Base-by-base conservation (phyloP, 805 yeast species). In the Ogataea saltuana region DNA sequence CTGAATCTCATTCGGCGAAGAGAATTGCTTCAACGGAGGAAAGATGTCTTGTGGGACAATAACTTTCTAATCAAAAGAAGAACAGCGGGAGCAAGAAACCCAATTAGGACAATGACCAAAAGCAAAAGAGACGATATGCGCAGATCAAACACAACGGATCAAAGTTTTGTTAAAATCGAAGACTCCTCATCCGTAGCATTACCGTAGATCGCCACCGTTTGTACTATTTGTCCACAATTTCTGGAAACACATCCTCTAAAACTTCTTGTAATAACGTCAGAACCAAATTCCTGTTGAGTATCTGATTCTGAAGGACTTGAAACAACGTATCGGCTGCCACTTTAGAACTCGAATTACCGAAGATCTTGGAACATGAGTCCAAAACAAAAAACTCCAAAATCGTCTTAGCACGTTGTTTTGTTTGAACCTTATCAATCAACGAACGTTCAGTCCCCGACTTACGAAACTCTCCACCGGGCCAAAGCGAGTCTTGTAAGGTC, bases 241-340 rank as follows among this genome's bases (percentile, higher is more conserved):
- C 69, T 1, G 71, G 69, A 44, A 77, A 76, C 1, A 80, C 23
- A 26, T 72, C 81, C 15, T 63, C 69, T 1, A 85, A 29, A 0
- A 81, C 31, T 34, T 75, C 73, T 46, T 89, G 95, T 13, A 85
- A 50, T 0, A 86, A 30, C 34, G 75, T 74, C 41, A 78, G 73
- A 0, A 83, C 55, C 42, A 90, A 60, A 54, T 85, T 87, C 17
- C 78, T 71, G 59, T 85, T 85, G 45, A 90, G 64, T 19, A 72
- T 70, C 45, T 81, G 85, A 54, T 87, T 86, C 59, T 90, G 97
- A 4, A 86, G 48, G 78, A 85, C 74, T 9, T 73, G 74, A 60
- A 85, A 84, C 1, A 86, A 39, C 33, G 76, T 69, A 4, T 65
- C 63, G 6, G 85, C 74, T 0, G 96, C 96, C 44, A 68, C 71